Conservation (phyloP, 768 basidiomycete species). For the Filobasidium wieringae region DNA sequence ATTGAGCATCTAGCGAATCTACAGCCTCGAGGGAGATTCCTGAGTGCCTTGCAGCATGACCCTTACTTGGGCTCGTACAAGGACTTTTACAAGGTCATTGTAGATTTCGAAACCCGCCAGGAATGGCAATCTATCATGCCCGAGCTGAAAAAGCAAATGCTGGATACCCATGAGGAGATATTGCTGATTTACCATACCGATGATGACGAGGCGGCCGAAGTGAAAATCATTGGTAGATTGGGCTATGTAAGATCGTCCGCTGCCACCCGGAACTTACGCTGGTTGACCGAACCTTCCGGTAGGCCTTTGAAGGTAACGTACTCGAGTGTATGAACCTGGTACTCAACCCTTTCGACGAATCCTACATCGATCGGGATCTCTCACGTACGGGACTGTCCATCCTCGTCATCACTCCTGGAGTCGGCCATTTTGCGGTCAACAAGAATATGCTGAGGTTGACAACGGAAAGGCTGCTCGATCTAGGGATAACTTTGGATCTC, state of each 20-base stretch:
- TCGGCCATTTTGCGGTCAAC: constrained; percentile 83
- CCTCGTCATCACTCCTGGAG: constrained; percentile 81
- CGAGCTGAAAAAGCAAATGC: constrained; percentile 62
- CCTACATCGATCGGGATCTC: constrained; percentile 89
- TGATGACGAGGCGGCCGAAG: constrained; percentile 21
- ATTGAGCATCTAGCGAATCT: constrained; percentile 24
- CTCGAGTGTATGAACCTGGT: constrained; percentile 88
- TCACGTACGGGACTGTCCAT: constrained; percentile 75
- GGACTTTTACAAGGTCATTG: constrained; percentile 91
- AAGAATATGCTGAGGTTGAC: constrained; percentile 82
- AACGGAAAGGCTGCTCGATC: constrained; percentile 83
- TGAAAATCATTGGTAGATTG: constrained; percentile 34
- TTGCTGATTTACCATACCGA: constrained; percentile 75
- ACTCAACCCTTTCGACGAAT: constrained; percentile 81
- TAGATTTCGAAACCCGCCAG: constrained; percentile 73
- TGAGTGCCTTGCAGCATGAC: constrained; percentile 16
- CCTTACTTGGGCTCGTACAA: constrained; percentile 56
- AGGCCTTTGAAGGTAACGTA: constrained; percentile 87
- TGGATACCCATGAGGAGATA: constrained; percentile 79
- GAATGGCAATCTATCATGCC: constrained; percentile 83
- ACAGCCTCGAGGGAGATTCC: neutral
- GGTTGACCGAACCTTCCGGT: constrained; percentile 26
- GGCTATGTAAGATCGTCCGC: constrained; percentile 30
- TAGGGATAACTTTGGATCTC: constrained; percentile 80
- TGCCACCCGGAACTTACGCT: neutral